Conservation (phyloP, 2,329 filamentous ascomycete species). For the Paecilomyces fulvus region DNA sequence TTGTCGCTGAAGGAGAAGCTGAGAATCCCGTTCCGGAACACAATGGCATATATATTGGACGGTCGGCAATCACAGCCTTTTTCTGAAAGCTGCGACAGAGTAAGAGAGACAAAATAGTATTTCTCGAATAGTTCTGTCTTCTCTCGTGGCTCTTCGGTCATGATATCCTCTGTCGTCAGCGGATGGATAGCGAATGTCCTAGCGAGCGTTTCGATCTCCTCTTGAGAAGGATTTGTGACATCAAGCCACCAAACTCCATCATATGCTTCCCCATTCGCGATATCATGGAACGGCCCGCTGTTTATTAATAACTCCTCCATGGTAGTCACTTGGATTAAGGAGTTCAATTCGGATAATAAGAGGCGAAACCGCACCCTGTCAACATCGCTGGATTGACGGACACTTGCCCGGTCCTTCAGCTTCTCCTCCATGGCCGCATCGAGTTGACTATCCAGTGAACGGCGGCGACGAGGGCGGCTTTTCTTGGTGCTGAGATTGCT, state of each 20-base stretch:
- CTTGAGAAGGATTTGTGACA: constrained; percentile 74
- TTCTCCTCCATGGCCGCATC: not conserved
- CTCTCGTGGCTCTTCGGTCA: constrained; percentile 82
- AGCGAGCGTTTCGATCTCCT: constrained; percentile 79
- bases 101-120: constrained; percentile 94
- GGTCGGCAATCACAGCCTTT: constrained; percentile 68
- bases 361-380: not conserved
- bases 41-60: constrained; percentile 86
- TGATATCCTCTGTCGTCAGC: constrained; percentile 88
- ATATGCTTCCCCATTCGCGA: constrained; percentile 32
- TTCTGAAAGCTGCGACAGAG: constrained; percentile 73
- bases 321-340: not conserved
- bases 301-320: not conserved
- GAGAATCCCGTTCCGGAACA: constrained; percentile 84
- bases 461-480: not conserved
- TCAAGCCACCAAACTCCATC: constrained; percentile 96
- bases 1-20: constrained; percentile 85
- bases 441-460: not conserved
- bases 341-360: not conserved
- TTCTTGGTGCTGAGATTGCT: not conserved
- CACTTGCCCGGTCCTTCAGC: not conserved
- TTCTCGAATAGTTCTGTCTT: constrained; percentile 96
- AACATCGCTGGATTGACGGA: not conserved
- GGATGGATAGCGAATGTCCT: constrained; percentile 92
- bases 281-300: not conserved